Percentiles rank a stretch among this genome's conserved stretches.
phyloP scores from a whole-genome alignment of 352 stramenopile genomes.

The Elongisporangium undulatum region DNA sequence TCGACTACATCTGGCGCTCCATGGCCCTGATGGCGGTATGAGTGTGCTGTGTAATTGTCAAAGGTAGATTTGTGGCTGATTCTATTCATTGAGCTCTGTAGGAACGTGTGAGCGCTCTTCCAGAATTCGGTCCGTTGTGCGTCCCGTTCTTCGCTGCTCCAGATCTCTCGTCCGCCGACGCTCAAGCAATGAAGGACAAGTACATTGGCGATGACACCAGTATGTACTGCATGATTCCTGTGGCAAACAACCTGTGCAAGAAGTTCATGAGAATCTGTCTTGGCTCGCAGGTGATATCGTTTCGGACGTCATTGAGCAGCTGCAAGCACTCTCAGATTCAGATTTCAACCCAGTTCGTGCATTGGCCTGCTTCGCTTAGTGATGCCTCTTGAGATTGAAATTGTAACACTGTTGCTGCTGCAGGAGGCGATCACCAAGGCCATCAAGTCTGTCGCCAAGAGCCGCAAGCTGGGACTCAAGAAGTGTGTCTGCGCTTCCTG shows the following conservation, averaged over 20 bases:
- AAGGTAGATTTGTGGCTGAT: background rate
- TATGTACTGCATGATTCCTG: slow-evolving; percentile 4
- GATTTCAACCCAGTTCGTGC: slow-evolving; percentile 57
- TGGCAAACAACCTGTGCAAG: background rate
- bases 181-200: slow-evolving; percentile 61
- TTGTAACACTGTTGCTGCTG: background rate
- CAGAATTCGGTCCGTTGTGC: slow-evolving; percentile 77
- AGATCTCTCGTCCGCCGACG: slow-evolving; percentile 45
- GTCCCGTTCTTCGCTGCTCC: slow-evolving; percentile 65
- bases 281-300: slow-evolving; percentile 38
- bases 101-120: slow-evolving; percentile 74
- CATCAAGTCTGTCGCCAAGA: slow-evolving; percentile 77
- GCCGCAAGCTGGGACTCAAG: slow-evolving; percentile 72
- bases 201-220: slow-evolving; percentile 66
- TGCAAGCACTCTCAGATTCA: slow-evolving; percentile 50
- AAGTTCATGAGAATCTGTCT: background rate
- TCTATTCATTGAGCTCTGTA: slow-evolving; percentile 7
- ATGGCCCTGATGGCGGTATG: slow-evolving; percentile 83
- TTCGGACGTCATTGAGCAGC: slow-evolving; percentile 29
- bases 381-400: background rate
- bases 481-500: slow-evolving; percentile 37
- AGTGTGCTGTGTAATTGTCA: background rate
- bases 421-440: slow-evolving; percentile 74
- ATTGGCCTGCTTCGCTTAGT: background rate
- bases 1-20: slow-evolving; percentile 66